These are phyloP conservation scores for Daldinia decipiens DNA, from an alignment of 495 filamentous ascomycete species.

Conservation along the genomic window DNA sequence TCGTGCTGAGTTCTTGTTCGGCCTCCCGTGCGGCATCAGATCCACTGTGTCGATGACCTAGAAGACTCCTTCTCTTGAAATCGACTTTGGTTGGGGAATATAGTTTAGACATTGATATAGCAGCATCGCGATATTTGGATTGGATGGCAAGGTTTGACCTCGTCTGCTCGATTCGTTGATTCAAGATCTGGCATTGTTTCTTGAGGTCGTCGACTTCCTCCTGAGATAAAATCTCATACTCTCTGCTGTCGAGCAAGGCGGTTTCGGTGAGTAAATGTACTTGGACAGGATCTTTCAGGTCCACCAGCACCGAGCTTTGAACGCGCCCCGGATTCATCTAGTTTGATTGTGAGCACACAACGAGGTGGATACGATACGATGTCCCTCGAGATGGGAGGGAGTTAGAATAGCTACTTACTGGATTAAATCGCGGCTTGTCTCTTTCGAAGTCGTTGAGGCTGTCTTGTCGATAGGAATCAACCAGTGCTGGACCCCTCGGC, in stretches of 20 bases:
- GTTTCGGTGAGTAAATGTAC: constrained; percentile 94
- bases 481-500: constrained; percentile 51
- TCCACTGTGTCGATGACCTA: constrained; percentile 59
- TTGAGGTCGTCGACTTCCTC: constrained; percentile 93
- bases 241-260: constrained; percentile 84
- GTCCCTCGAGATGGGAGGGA: neutral
- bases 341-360: constrained; percentile 31
- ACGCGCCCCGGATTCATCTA: constrained; percentile 53
- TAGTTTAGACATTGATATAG: constrained; percentile 81
- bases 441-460: constrained; percentile 56
- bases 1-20: constrained; percentile 78
- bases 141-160: constrained; percentile 88
- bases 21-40: constrained; percentile 63
- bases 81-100: constrained; percentile 63
- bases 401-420: constrained; percentile 50
- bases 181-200: constrained; percentile 77
- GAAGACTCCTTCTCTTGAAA: constrained; percentile 61
- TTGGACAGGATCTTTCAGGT: constrained; percentile 65
- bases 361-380: constrained; percentile 16
- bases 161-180: constrained; percentile 78
- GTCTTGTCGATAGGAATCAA: constrained; percentile 62
- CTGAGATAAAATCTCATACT: constrained; percentile 85
- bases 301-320: constrained; percentile 57
- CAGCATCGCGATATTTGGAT: constrained; percentile 92
- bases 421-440: constrained; percentile 58